Conservation (phyloP, 208 protist species). For the Trypanosoma platydactyli region DNA sequence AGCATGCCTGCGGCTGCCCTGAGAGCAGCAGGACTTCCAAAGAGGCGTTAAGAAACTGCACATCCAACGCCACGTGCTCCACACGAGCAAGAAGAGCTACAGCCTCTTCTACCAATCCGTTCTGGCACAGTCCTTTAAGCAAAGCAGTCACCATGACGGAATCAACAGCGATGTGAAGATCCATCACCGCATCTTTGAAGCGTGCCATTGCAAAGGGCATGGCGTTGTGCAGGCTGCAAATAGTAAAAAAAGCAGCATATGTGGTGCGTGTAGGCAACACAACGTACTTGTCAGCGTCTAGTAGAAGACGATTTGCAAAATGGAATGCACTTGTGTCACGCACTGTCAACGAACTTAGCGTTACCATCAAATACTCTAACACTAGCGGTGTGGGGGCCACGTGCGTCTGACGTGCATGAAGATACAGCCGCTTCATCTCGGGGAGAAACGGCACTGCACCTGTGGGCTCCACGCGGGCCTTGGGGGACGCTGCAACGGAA, state of each 20-base stretch:
- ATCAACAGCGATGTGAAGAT: conserved; percentile 69
- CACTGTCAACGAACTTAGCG: conserved; percentile 38
- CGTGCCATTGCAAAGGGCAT: conserved; percentile 76
- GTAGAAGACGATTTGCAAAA: conserved; percentile 66
- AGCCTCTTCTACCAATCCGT: conserved; percentile 80
- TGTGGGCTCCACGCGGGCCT: background rate
- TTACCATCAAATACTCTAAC: conserved; percentile 78
- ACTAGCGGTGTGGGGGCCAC: conserved; percentile 63
- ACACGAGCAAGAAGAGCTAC: conserved; percentile 63
- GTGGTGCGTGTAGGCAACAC: conserved; percentile 80
- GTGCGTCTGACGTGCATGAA: conserved; percentile 59
- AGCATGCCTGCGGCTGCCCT: conserved; percentile 62
- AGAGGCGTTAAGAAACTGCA: conserved; percentile 73
- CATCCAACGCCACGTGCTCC: conserved; percentile 67
- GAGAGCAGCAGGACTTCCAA: conserved; percentile 82
- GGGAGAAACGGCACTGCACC: conserved; percentile 56
- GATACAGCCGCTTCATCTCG: conserved; percentile 76
- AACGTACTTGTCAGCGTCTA: conserved; percentile 80
- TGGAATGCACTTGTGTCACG: conserved; percentile 53
- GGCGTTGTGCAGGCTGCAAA: conserved; percentile 72
- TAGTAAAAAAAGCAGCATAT: conserved; percentile 76
- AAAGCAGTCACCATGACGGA: conserved; percentile 73
- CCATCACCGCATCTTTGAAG: conserved; percentile 58
- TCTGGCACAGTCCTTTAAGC: conserved; percentile 73
- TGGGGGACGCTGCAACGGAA: background rate